Evolutionary conservation across 1,284 basidiomycete genomes (phyloP), one percentile per base, ranked within the genome.

Genomic region (Cystobasidiaceae sp.): DNA sequence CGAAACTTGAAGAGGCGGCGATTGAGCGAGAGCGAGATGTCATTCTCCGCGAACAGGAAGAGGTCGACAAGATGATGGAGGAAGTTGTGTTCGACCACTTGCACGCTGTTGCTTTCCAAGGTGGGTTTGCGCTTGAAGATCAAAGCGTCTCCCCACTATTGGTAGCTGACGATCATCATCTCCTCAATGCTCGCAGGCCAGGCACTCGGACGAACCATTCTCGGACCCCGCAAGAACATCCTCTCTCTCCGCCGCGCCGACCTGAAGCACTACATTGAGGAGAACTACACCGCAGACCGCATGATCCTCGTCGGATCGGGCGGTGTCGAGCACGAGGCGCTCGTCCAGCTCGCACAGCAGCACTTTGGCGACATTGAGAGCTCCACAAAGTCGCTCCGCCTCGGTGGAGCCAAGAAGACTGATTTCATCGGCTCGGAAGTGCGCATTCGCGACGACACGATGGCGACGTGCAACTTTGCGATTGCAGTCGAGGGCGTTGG

Each of bases 81-180:
- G 94, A 98, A 79, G 94, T 98, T 74, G 92, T 98, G 21, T 98
- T 98, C 75, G 94, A 98, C 81, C 94, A 98, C 78, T 80, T 99
- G 69, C 94, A 99, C 79, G 83, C 93, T 57, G 86, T 97, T 71
- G 96, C 96, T 68, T 99, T 93, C 85, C 89, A 93, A 80, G 85
- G 90, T 89, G 75, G 69, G 82, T 79, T 51, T 6, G 11, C n/a
- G n/a, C n/a, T n/a, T n/a, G n/a, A n/a, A n/a, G n/a, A n/a, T n/a
- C n/a, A n/a, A n/a, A n/a, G n/a, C 30, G n/a, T 19, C 39, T 9
- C 25, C 2, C 57, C 41, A 27, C 15, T 37, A 39, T n/a, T 39
- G 37, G 11, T 39, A 9, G 34, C 34, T 27, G 4, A 13, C 46
- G 7, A 17, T 21, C 49, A 25, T 6, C n/a, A n/a, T n/a, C n/a